Base-by-base conservation (phyloP, 2,329 filamentous ascomycete species). In the Diaporthe sp. region DNA sequence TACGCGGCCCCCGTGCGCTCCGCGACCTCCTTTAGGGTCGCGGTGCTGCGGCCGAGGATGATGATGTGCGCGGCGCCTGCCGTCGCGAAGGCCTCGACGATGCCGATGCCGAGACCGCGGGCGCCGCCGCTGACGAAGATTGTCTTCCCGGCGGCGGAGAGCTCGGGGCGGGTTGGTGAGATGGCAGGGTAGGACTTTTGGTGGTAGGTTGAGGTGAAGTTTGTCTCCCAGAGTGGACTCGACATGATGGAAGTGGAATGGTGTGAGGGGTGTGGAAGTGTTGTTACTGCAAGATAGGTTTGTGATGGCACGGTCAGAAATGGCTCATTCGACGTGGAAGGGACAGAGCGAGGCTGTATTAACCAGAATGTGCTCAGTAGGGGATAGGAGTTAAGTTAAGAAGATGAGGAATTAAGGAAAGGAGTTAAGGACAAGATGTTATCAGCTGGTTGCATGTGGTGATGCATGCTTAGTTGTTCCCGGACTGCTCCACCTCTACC, bases 31-130 rank as follows among this genome's bases (percentile, higher is more conserved):
- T 80, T 49, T 0, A 86, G 81, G 3, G 78, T 72, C 2, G 71
- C 28, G 2, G 70, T 53, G 1, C 76, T 79, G 42, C 85, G 83
- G 3, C 82, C 84, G 0, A 84, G 71, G 5, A 92, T 84, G 57
- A 91, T 86, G 7, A 92, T 84, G 67, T 85, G 87, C 2, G 89
- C 87, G 7, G 87, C 88, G n/a, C 88, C 87, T 22, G 87, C 86
- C 77, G 89, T 87, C 51, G 88, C 79, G 4, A 90, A 83, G 6
- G 87, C 88, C 46, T 82, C 82, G 4, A 88, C 86, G 17, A 90
- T 83, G 25, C 85, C 86, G 55, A 90, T 86, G 25, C 88, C 88
- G 1, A 90, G 82, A 12, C 88, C 88, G 17, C 87, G 85, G 12
- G 84, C 88, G 53, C 86, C 88, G 9, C 88, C 88, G 1, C 88